Conservation (phyloP, 129 eudicot species). For the Flaveria ramosissima region DNA sequence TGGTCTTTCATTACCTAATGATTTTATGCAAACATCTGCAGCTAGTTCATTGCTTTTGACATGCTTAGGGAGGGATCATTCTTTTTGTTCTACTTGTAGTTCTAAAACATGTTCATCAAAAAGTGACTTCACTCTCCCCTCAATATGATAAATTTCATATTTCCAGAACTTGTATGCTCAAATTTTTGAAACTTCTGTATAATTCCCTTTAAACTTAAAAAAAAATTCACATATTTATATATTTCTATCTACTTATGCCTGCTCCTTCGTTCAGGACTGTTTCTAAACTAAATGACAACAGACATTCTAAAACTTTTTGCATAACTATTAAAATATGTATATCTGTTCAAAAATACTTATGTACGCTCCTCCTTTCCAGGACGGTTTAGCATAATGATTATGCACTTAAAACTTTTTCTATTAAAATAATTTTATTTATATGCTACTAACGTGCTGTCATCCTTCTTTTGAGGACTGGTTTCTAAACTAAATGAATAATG, state of each 20-base stretch:
- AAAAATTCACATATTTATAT: too few relatives aligned
- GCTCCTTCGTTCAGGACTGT: background rate
- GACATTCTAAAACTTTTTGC: background rate
- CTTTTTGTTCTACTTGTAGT: background rate
- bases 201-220: background rate
- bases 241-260: background rate
- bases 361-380: background rate
- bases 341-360: background rate
- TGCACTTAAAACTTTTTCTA: background rate
- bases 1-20: background rate
- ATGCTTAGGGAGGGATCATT: background rate
- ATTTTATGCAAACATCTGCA: slow-evolving; percentile 2
- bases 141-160: background rate
- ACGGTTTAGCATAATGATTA: background rate
- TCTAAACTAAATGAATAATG: background rate
- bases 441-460: slow-evolving; percentile 8
- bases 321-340: background rate
- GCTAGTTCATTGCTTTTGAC: background rate
- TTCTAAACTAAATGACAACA: background rate
- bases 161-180: background rate
- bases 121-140: background rate
- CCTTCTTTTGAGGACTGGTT: background rate
- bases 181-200: background rate
- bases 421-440: background rate
- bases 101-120: background rate